These are phyloP conservation scores for Salmacisia buchloeana DNA, from an alignment of 1,284 basidiomycete genomes.

Conservation along the genomic window DNA sequence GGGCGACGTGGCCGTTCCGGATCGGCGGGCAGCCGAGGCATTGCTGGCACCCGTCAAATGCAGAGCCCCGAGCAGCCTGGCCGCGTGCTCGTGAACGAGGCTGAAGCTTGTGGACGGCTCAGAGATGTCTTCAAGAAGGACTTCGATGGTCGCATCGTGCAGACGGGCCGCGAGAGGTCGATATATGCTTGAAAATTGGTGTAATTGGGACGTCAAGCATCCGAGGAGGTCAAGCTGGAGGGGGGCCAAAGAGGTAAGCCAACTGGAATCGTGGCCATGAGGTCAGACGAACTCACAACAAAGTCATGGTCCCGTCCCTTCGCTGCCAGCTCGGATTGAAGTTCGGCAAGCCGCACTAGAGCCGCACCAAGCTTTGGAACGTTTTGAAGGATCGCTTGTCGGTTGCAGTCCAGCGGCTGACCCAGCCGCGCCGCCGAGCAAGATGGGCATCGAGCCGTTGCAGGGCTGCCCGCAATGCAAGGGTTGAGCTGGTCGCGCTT, in stretches of 20 bases:
- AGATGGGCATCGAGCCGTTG: background rate
- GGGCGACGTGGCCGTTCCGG: background rate
- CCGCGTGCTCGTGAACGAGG: background rate
- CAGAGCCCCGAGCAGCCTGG: background rate
- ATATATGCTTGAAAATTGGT: background rate
- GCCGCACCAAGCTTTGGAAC: background rate
- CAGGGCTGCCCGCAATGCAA: background rate
- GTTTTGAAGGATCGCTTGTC: background rate
- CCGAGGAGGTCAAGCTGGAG: background rate
- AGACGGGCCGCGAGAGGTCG: background rate
- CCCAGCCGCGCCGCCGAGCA: background rate
- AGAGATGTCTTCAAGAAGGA: background rate
- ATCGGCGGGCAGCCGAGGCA: background rate
- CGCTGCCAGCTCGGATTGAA: background rate
- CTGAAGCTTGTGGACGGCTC: background rate
- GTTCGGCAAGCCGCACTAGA: background rate
- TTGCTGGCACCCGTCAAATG: conserved; percentile 2
- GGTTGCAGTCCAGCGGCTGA: background rate
- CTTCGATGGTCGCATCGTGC: background rate
- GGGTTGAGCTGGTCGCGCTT: background rate
- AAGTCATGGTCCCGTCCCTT: background rate
- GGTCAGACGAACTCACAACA: background rate
- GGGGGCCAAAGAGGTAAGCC: background rate
- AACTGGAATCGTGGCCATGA: background rate
- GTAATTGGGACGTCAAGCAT: background rate